Evolutionary conservation across 148 eudicot species (phyloP), one percentile per base, ranked within the genome.

Genomic region (Fagopyrum tataricum): DNA sequence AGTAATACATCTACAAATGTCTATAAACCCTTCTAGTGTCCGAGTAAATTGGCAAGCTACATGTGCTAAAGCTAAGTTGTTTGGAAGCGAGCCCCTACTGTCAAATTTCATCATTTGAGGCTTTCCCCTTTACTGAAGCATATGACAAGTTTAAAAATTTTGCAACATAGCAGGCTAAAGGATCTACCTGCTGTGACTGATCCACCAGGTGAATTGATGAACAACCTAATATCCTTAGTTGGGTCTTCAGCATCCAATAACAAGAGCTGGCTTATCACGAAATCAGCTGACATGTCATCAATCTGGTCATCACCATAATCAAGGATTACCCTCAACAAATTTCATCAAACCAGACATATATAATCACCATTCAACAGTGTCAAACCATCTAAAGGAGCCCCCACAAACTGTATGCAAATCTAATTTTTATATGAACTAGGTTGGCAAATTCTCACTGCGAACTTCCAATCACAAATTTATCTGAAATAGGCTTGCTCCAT

Each of bases 141-240:
- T 12, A 58, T 20, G 37, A 21, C 14, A 58, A 58, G 31, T 58
- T 58, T 52, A 52, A 52, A 39, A 15, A 18, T 5, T 5, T 31
- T 31, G 69, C 42, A 64, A 37, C 37, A 31, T 61, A 26, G 67
- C n/a, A 64, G 31, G 42, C 15, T 37, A 64, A 64, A 64, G 69
- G 69, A 64, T 13, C 0, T 82, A 95, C 99, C 99, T 66, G 96
- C 91, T 85, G 96, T 87, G 7, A 86, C 82, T 41, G 96, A 90
- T 71, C 98, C 98, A 81, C 97, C 99, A 43, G 99, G 92, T 44
- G 96, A 92, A 82, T 92, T 88, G 48, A 95, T 95, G 82, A 92
- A 85, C 82, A 92, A 39, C 76, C 80, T 86, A 69, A 95, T 95
- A 73, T 95, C 99, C 70, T 87, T 92, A 67, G 77, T 83, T 4